These are phyloP conservation scores for Dothiorella sarmentorum DNA, from an alignment of 2,329 filamentous ascomycete species.

Conservation along the genomic window DNA sequence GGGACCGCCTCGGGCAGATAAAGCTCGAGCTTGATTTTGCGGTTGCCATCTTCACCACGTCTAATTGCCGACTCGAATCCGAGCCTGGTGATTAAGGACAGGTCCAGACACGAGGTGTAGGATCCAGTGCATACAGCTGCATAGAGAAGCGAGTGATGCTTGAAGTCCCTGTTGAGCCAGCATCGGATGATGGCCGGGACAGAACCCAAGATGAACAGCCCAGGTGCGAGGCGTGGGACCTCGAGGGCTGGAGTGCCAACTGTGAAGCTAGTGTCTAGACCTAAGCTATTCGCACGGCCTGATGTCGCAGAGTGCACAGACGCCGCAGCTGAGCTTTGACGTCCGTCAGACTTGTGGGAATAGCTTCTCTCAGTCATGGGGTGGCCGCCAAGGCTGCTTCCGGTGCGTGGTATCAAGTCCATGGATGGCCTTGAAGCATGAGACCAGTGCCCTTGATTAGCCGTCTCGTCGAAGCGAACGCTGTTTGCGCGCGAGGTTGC, in stretches of 20 bases:
- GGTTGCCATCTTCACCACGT: conserved; percentile 59
- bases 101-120: conserved; percentile 78
- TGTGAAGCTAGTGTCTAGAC: conserved; percentile 71
- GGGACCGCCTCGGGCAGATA: conserved; percentile 90
- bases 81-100: conserved; percentile 70
- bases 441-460: conserved; percentile 84
- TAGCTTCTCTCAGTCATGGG: conserved; percentile 84
- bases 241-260: conserved; percentile 44
- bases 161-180: conserved; percentile 89
- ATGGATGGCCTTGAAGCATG: conserved; percentile 78
- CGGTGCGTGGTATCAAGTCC: conserved; percentile 76
- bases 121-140: conserved; percentile 91
- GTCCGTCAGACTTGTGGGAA: conserved; percentile 93
- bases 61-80: conserved; percentile 65
- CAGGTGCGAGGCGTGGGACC: conserved; percentile 72
- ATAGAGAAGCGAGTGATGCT: conserved; percentile 83
- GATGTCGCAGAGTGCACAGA: conserved; percentile 74
- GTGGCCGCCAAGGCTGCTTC: conserved; percentile 73
- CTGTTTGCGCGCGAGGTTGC: conserved; percentile 92
- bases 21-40: conserved; percentile 72
- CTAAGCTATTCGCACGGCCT: conserved; percentile 82
- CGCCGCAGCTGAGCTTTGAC: conserved; percentile 89
- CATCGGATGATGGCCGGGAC: conserved; percentile 94
- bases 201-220: conserved; percentile 79
- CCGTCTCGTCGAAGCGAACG: conserved; percentile 95